These are phyloP conservation scores for Wickerhamomyces ciferrii DNA, from an alignment of 805 yeast genomes.

Conservation along the genomic window DNA sequence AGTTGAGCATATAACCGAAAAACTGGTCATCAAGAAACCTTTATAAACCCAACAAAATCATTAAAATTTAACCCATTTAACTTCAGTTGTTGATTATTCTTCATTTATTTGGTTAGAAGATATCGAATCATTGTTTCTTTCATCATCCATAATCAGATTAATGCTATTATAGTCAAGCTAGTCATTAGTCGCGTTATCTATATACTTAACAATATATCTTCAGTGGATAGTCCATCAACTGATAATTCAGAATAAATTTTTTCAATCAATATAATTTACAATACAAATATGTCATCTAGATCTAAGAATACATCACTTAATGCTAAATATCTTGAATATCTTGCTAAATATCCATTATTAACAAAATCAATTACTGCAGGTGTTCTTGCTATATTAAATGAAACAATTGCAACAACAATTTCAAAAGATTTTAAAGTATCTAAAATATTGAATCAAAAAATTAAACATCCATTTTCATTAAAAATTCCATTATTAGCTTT, in stretches of 20 bases:
- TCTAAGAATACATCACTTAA: constrained; percentile 9
- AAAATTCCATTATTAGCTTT: constrained; percentile 50
- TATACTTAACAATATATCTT: too few relatives aligned
- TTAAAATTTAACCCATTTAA: too few relatives aligned
- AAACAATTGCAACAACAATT: constrained; percentile 45
- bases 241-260: too few relatives aligned
- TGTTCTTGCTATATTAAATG: constrained; percentile 50
- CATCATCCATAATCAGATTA: too few relatives aligned
- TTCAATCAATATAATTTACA: too few relatives aligned
- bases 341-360: constrained; percentile 45
- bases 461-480: constrained; percentile 20
- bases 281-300: not conserved
- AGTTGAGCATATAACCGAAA: not conserved
- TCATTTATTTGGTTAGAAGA: too few relatives aligned
- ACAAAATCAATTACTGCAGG: constrained; percentile 59
- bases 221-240: too few relatives aligned
- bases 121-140: too few relatives aligned
- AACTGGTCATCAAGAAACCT: not conserved
- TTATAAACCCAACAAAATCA: not conserved
- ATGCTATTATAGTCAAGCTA: too few relatives aligned
- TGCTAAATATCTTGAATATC: constrained; percentile 28
- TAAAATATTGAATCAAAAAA: constrained; percentile 9
- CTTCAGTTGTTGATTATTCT: too few relatives aligned
- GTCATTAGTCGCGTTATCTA: not conserved
- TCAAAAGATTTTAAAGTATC: constrained; percentile 38